Evolutionary conservation across 2,329 filamentous ascomycete genomes (phyloP).

Genomic region (Colletotrichum godetiae): DNA sequence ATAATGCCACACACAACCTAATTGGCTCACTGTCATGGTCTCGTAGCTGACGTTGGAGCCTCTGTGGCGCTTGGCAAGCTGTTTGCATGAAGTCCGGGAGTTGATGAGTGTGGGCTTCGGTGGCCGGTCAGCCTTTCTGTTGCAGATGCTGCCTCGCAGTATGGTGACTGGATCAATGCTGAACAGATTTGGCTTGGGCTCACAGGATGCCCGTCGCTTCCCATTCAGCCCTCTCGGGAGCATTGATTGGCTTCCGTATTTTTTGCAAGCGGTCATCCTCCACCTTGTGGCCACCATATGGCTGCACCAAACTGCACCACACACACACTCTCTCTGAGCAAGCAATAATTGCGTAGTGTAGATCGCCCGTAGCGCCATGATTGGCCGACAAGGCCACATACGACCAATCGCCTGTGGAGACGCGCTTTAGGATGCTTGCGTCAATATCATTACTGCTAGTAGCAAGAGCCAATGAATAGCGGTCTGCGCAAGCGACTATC

Average conservation of each 20-base stretch:
- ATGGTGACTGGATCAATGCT: constrained; percentile 36
- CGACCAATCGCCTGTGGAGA: background rate
- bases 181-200: constrained; percentile 14
- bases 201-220: constrained; percentile 29
- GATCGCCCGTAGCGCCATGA: background rate
- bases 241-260: constrained; percentile 18
- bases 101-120: constrained; percentile 35
- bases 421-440: constrained; percentile 19
- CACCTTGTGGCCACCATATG: constrained; percentile 26
- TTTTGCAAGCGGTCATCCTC: constrained; percentile 17
- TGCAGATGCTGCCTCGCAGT: constrained; percentile 41
- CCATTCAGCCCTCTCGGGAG: constrained; percentile 4
- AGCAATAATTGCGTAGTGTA: constrained; percentile 7
- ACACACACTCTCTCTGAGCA: constrained; percentile 16
- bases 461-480: background rate
- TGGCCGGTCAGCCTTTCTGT: constrained; percentile 37
- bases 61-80: constrained; percentile 34
- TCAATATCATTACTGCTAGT: constrained; percentile 17
- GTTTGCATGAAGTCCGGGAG: constrained; percentile 47
- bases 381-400: background rate
- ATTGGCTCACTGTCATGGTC: constrained; percentile 24
- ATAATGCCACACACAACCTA: constrained; percentile 1
- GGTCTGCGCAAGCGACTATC: constrained; percentile 1
- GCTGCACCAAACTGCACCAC: constrained; percentile 12
- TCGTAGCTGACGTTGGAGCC: background rate